Conservation (phyloP, 768 basidiomycete species). For the Chiua virens region DNA sequence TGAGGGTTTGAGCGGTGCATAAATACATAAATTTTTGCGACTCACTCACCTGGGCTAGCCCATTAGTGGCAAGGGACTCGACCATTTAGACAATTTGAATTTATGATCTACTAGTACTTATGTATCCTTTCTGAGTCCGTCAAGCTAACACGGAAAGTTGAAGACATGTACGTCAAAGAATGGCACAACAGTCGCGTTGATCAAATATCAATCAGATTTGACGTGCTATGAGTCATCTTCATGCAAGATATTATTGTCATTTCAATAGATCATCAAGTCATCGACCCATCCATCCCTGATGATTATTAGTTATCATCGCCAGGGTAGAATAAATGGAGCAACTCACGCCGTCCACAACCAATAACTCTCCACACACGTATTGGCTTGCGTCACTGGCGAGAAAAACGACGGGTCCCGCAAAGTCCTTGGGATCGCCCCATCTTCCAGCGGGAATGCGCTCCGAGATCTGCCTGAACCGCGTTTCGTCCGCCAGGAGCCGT, state of each 20-base stretch:
- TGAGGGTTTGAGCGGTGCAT: no score
- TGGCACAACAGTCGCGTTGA: slow-evolving; percentile 1
- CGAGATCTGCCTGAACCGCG: slow-evolving; percentile 62
- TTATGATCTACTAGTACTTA: background rate
- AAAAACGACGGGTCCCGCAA: slow-evolving; percentile 66
- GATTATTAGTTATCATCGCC: slow-evolving; percentile 1
- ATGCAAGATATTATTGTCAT: background rate
- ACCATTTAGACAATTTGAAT: slow-evolving; percentile 10
- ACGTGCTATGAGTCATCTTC: background rate
- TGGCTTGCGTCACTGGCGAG: slow-evolving; percentile 63
- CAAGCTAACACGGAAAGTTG: slow-evolving; percentile 5
- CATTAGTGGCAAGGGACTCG: slow-evolving; percentile 1
- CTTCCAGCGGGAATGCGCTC: slow-evolving; percentile 69
- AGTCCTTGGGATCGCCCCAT: slow-evolving; percentile 67
- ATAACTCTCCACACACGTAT: slow-evolving; percentile 67
- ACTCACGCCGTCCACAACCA: slow-evolving; percentile 70
- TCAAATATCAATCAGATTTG: background rate
- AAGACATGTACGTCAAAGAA: slow-evolving; percentile 16
- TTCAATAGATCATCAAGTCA: slow-evolving; percentile 13
- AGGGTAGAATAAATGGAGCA: slow-evolving; percentile 3
- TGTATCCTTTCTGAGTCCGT: background rate
- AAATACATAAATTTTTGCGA: background rate
- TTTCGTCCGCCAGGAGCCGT: slow-evolving; percentile 59
- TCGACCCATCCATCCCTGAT: slow-evolving; percentile 65
- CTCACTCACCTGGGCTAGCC: background rate